Conservation (phyloP, 1,284 basidiomycete genomes). For the Pseudozyma thailandica region DNA sequence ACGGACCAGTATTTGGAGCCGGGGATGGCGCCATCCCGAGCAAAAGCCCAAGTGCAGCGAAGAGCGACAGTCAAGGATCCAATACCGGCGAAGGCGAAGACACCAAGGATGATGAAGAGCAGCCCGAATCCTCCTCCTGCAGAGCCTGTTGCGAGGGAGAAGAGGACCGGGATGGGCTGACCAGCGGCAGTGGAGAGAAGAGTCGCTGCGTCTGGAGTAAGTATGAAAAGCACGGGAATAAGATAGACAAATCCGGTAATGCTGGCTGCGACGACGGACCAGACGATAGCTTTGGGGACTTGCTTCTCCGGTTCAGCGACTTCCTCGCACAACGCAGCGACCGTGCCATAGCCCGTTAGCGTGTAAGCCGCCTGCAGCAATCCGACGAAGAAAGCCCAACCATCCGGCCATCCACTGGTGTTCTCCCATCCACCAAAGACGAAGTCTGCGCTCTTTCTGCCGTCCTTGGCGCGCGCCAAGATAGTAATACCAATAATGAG, state of each 20-base stretch:
- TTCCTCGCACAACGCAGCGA: slow-evolving; percentile 68
- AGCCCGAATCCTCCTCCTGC: slow-evolving; percentile 70
- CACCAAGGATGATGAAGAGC: slow-evolving; percentile 70
- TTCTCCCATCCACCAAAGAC: slow-evolving; percentile 69
- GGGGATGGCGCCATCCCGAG: slow-evolving; percentile 70
- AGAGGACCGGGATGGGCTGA: slow-evolving; percentile 70
- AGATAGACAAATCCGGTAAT: slow-evolving; percentile 70
- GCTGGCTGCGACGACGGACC: slow-evolving; percentile 70
- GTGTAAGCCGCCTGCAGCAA: slow-evolving; percentile 66
- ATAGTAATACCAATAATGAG: slow-evolving; percentile 70
- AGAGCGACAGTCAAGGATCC: slow-evolving; percentile 70
- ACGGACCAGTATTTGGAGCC: slow-evolving; percentile 67
- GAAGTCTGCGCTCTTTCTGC: slow-evolving; percentile 68
- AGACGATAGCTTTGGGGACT: slow-evolving; percentile 58
- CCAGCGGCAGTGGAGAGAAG: slow-evolving; percentile 69
- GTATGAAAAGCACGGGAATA: slow-evolving; percentile 70
- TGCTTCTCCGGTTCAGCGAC: slow-evolving; percentile 66
- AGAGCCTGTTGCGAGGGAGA: slow-evolving; percentile 70
- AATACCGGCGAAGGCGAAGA: slow-evolving; percentile 70
- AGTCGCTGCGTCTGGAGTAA: slow-evolving; percentile 68
- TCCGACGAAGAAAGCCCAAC: slow-evolving; percentile 69
- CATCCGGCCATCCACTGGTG: slow-evolving; percentile 60
- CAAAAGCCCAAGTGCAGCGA: slow-evolving; percentile 70
- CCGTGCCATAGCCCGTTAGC: slow-evolving; percentile 69
- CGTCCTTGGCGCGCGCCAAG: slow-evolving; percentile 69